Conservation (phyloP, 805 yeast species). For the Candida suzukii region DNA sequence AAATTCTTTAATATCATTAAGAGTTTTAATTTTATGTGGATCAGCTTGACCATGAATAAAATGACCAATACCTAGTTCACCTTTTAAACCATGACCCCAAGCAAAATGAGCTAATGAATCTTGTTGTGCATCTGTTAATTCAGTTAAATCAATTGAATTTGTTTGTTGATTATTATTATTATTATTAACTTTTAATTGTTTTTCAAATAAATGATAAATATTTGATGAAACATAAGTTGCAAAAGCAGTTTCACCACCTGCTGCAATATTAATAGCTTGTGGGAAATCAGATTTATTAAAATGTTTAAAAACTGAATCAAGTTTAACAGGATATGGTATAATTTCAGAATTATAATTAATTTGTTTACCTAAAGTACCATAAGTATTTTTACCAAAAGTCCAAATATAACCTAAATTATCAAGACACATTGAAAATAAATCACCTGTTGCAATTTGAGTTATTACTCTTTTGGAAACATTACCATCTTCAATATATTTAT, state of each 20-base stretch:
- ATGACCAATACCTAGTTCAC: constrained; percentile 78
- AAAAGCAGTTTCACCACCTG: constrained; percentile 63
- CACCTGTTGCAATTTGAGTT: constrained; percentile 63
- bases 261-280: constrained; percentile 47
- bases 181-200: constrained; percentile 13
- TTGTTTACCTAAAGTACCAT: constrained; percentile 78
- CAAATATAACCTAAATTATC: constrained; percentile 64
- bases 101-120: constrained; percentile 38
- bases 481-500: constrained; percentile 31
- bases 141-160: constrained; percentile 7
- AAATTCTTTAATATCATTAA: constrained; percentile 44
- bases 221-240: constrained; percentile 33
- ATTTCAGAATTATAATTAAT: constrained; percentile 60
- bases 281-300: constrained; percentile 37
- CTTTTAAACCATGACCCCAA: constrained; percentile 81
- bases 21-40: constrained; percentile 52
- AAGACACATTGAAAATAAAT: constrained; percentile 62
- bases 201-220: constrained; percentile 29
- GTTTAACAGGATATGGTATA: constrained; percentile 60
- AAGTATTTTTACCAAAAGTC: constrained; percentile 79
- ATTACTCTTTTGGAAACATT: constrained; percentile 36
- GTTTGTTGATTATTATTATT: neutral
- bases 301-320: constrained; percentile 33
- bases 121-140: constrained; percentile 14
- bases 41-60: constrained; percentile 65